These are phyloP conservation scores for Abelmoschus esculentus DNA, from an alignment of 345 rosid species.

Conservation along the genomic window DNA sequence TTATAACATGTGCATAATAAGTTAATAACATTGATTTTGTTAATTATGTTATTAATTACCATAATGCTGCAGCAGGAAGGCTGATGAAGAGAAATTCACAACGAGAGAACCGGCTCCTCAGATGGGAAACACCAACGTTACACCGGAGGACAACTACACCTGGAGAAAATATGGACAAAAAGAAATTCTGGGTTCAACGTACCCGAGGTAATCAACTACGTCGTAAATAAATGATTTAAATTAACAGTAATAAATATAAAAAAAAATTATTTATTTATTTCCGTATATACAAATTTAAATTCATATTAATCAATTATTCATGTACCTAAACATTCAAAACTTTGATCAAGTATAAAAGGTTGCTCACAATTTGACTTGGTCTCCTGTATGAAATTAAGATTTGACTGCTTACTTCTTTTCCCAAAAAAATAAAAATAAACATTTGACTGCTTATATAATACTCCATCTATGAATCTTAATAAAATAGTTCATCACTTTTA, in stretches of 20 bases:
- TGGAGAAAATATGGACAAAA: slow-evolving; percentile 95
- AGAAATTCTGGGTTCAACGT: slow-evolving; percentile 62
- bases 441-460: neutral
- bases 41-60: neutral
- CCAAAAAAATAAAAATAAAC: neutral
- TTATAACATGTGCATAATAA: neutral
- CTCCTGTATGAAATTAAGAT: neutral
- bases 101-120: slow-evolving; percentile 44
- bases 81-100: slow-evolving; percentile 28
- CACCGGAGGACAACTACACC: slow-evolving; percentile 72
- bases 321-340: neutral
- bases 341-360: neutral
- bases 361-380: neutral
- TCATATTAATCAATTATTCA: neutral
- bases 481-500: no score
- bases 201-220: slow-evolving; percentile 48
- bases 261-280: no score
- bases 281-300: no score
- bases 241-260: no score
- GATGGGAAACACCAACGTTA: slow-evolving; percentile 57
- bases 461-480: no score
- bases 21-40: neutral
- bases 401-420: neutral
- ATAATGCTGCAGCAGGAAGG: slow-evolving; percentile 34
- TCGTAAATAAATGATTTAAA: no score